phyloP scores from a whole-genome alignment of 352 stramenopile species.

The Phytopythium kandeliae region DNA sequence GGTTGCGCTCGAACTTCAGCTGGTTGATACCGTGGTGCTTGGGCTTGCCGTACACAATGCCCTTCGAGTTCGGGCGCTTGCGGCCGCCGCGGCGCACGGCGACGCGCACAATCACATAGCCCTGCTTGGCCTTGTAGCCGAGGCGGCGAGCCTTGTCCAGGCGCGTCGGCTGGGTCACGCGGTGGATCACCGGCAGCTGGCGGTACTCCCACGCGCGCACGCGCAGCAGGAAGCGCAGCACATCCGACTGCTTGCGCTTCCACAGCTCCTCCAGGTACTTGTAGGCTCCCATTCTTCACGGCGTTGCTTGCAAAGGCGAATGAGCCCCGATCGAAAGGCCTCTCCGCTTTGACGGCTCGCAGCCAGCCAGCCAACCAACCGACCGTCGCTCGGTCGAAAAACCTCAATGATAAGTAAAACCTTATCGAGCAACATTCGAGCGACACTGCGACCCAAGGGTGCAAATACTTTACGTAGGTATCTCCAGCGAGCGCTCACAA shows the following conservation, averaged over 20 bases:
- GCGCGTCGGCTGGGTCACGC: constrained; percentile 92
- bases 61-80: constrained; percentile 99
- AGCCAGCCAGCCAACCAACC: constrained; percentile 2
- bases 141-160: constrained; percentile 99
- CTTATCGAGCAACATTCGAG: not conserved
- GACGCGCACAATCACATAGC: constrained; percentile 96
- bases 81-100: constrained; percentile 97
- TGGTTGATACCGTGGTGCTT: constrained; percentile 99
- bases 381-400: not conserved
- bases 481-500: too few species aligned
- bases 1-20: constrained; percentile 98
- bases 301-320: constrained; percentile 46
- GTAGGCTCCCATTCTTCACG: constrained; percentile 97
- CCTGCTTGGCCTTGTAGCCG: constrained; percentile 99
- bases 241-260: constrained; percentile 99
- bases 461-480: too few species aligned
- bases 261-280: constrained; percentile 99
- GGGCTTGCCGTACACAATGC: constrained; percentile 99
- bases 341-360: too few species aligned
- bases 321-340: constrained; percentile 5
- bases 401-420: not conserved
- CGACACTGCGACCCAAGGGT: too few species aligned
- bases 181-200: constrained; percentile 97
- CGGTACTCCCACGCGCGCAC: constrained; percentile 98
- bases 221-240: constrained; percentile 98